Evolutionary conservation across 2,329 filamentous ascomycete genomes (phyloP).

Genomic region (Ophiostoma triangulosporum): DNA sequence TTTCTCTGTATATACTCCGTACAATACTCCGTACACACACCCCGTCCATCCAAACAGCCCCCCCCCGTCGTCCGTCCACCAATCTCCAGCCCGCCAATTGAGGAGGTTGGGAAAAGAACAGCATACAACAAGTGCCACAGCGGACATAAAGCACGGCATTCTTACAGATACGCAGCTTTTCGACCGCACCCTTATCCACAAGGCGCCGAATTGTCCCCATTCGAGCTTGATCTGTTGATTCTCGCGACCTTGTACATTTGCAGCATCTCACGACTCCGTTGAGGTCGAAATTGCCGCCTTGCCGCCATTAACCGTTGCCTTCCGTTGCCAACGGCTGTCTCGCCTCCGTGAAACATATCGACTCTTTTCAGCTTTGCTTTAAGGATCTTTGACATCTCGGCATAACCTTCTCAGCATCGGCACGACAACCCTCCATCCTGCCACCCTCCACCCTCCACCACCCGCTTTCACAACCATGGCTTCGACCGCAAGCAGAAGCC

Average conservation of each 20-base stretch:
- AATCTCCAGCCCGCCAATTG: constrained; percentile 1
- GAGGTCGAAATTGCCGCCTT: not conserved
- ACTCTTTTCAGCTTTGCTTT: not conserved
- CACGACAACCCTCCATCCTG: not conserved
- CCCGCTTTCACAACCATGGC: constrained; percentile 1
- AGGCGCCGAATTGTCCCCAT: not conserved
- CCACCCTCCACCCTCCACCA: not conserved
- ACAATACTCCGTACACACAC: too few relatives aligned
- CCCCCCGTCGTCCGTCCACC: not conserved
- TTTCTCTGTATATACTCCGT: not conserved
- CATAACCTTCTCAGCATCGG: not conserved
- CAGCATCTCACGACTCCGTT: not conserved
- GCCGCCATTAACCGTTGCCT: not conserved
- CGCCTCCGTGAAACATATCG: not conserved
- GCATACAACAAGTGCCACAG: not conserved
- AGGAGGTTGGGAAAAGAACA: constrained; percentile 7
- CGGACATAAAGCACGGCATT: not conserved
- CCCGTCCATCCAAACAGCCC: not conserved
- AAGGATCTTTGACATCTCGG: not conserved
- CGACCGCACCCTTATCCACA: not conserved
- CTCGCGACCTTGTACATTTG: not conserved
- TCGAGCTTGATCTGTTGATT: not conserved
- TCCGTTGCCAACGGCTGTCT: not conserved
- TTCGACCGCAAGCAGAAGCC: constrained; percentile 2
- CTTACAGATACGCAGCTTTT: too few relatives aligned